A percentile compares a stretch with the other conserved stretches of the same genome.
phyloP scores from a whole-genome alignment of 768 basidiomycete species.

The Russula sp. region DNA sequence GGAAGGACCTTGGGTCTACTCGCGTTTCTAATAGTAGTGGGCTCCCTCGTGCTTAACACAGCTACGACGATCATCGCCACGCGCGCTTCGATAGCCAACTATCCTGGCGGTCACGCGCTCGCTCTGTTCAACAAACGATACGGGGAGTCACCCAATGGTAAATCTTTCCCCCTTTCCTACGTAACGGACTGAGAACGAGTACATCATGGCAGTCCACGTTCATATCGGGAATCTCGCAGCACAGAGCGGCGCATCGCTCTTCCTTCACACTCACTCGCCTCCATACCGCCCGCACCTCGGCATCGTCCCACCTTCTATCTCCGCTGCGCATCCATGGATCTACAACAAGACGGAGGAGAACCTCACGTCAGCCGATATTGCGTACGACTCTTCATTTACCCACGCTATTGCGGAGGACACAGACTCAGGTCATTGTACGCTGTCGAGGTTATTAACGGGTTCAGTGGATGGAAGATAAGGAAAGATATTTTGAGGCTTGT shows the following conservation, averaged over 20 bases:
- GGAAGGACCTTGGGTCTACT: constrained; percentile 47
- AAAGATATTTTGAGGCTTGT: constrained; percentile 32
- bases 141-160: constrained; percentile 37
- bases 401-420: constrained; percentile 58
- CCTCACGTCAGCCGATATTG: constrained; percentile 44
- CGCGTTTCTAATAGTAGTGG: constrained; percentile 45
- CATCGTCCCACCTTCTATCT: constrained; percentile 24
- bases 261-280: constrained; percentile 65
- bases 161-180: constrained; percentile 6
- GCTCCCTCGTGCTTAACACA: constrained; percentile 53
- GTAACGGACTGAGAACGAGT: constrained; percentile 21
- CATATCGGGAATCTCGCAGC: constrained; percentile 84
- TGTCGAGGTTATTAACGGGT: constrained; percentile 46
- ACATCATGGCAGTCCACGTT: constrained; percentile 48
- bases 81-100: constrained; percentile 66
- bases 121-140: constrained; percentile 55
- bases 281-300: constrained; percentile 44
- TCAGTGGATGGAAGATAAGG: constrained; percentile 42
- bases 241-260: constrained; percentile 88
- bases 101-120: constrained; percentile 85
- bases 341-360: constrained; percentile 89
- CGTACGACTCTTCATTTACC: constrained; percentile 46
- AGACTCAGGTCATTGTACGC: constrained; percentile 42
- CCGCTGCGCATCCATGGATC: constrained; percentile 44
- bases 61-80: constrained; percentile 52